Base-by-base conservation (phyloP, 1,284 basidiomycete species). In the Taiwanofungus camphoratus region DNA sequence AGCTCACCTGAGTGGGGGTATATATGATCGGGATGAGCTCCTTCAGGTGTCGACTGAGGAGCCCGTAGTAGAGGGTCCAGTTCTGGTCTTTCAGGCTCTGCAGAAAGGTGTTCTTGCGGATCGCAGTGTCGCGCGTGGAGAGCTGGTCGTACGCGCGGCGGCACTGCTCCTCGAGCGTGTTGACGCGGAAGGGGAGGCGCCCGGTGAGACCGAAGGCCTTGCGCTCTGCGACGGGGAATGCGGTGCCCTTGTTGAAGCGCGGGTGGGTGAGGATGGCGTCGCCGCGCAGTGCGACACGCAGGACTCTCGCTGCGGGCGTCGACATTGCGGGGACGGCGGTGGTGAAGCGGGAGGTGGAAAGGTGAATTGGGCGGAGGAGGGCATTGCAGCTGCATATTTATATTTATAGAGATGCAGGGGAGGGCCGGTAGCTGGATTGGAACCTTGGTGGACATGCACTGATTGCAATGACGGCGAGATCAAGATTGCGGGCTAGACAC, bases 11-110 rank as follows among this genome's bases (percentile, higher is more conserved):
- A 1, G 81, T 83, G 2, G 81, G 81, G 0, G 82, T 85, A 50
- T 88, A 89, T 39, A 88, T 82, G 49, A 89, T 76, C 2, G 86
- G 83, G 39, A 88, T 78, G 38, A 90, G 69, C 64, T 91, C 87
- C 53, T 74, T 74, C 48, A 92, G 64, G 56, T 90, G 74, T 29
- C 71, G 65, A n/a, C 67, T 59, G 5, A 89, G 57, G n/a, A 91
- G 64, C 1, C 71, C 67, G 60, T 86, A 90, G 62, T 86, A 90
- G 20, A 90, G 65, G 2, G 83, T 79, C 75, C 78, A 79, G 50
- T 87, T 87, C 68, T 88, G 85, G 15, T 76, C 74, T 62, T 83
- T 87, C 57, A 87, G 53, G 50, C 77, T 79, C 63, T 84, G 79
- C 45, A 87, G 52, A 55, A 89, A 89, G 1, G 77, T 75, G 56